A percentile compares a stretch with the other conserved stretches of the same genome.
These are phyloP conservation scores for Pelagophyceae sp. DNA, from an alignment of 352 stramenopile species.

Conservation along the genomic window DNA sequence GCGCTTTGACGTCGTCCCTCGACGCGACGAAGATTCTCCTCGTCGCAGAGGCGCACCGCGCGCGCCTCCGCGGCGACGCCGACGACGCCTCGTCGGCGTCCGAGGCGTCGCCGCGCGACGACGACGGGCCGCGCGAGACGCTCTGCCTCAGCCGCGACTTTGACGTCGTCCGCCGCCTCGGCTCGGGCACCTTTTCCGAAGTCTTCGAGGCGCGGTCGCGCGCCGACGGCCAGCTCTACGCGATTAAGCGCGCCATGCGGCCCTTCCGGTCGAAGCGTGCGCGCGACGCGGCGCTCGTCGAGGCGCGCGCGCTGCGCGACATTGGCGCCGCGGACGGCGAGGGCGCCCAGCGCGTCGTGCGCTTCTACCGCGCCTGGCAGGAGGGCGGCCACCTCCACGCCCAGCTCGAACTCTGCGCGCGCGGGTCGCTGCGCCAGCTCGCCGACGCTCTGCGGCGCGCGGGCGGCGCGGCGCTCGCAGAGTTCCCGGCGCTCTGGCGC, in stretches of 20 bases:
- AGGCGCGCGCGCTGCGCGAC: constrained; percentile 6
- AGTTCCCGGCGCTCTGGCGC: constrained; percentile 53
- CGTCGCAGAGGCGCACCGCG: background rate
- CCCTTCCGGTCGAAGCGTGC: constrained; percentile 15
- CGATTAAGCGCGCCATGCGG: constrained; percentile 17
- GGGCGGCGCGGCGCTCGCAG: constrained; percentile 39
- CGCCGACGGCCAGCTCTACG: background rate
- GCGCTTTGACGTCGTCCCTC: background rate
- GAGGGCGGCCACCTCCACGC: constrained; percentile 66
- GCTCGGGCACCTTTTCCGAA: constrained; percentile 18
- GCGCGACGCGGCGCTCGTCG: constrained; percentile 20
- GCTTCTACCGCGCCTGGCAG: constrained; percentile 73
- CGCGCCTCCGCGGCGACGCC: background rate
- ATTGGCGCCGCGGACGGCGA: background rate
- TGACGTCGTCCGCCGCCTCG: background rate
- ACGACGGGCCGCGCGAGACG: background rate
- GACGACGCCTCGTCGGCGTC: background rate
- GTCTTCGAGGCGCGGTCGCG: background rate
- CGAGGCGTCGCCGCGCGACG: background rate
- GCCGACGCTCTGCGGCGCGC: constrained; percentile 27
- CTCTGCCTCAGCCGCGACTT: constrained; percentile 18
- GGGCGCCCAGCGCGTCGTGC: constrained; percentile 39
- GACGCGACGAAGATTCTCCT: constrained; percentile 11
- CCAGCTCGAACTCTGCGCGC: constrained; percentile 66
- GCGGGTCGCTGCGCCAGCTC: constrained; percentile 63